Evolutionary conservation across 2,329 filamentous ascomycete species (phyloP).

Genomic region (Stylonectria norvegica): DNA sequence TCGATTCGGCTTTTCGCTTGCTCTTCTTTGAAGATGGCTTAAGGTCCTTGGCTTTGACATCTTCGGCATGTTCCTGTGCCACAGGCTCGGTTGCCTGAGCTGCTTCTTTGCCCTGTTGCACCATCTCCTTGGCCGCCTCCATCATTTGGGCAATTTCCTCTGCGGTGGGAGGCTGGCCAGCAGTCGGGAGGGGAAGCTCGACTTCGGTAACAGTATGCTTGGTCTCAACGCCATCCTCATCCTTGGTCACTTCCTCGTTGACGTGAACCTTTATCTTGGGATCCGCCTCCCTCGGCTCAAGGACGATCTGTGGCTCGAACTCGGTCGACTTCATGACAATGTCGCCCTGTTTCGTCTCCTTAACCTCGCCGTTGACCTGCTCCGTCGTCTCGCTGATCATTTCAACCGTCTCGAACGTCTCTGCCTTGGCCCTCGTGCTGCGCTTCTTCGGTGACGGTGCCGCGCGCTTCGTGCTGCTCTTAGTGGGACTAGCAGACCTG

Average conservation of each 20-base stretch:
- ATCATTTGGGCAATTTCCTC: slow-evolving; percentile 83
- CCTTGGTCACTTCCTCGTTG: slow-evolving; percentile 58
- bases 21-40: slow-evolving; percentile 48
- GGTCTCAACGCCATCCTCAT: slow-evolving; percentile 57
- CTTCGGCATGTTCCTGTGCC: slow-evolving; percentile 41
- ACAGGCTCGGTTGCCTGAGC: slow-evolving; percentile 34
- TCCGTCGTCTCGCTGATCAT: slow-evolving; percentile 26
- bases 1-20: slow-evolving; percentile 74
- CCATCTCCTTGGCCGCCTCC: slow-evolving; percentile 82
- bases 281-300: slow-evolving; percentile 54
- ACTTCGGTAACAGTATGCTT: slow-evolving; percentile 72
- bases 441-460: slow-evolving; percentile 56
- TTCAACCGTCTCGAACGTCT: slow-evolving; percentile 37
- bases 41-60: slow-evolving; percentile 34
- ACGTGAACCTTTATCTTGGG: slow-evolving; percentile 66
- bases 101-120: slow-evolving; percentile 58
- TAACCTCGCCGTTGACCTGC: slow-evolving; percentile 30
- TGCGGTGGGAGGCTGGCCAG: slow-evolving; percentile 66
- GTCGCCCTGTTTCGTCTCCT: slow-evolving; percentile 32
- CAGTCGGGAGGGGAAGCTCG: slow-evolving; percentile 61
- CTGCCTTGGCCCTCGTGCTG: slow-evolving; percentile 42
- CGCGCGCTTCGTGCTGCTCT: slow-evolving; percentile 42
- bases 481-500: slow-evolving; percentile 57
- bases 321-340: slow-evolving; percentile 46
- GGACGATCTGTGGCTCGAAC: slow-evolving; percentile 45